phyloP scores from a whole-genome alignment of 1,284 basidiomycete species.

The Peniophora sp. region DNA sequence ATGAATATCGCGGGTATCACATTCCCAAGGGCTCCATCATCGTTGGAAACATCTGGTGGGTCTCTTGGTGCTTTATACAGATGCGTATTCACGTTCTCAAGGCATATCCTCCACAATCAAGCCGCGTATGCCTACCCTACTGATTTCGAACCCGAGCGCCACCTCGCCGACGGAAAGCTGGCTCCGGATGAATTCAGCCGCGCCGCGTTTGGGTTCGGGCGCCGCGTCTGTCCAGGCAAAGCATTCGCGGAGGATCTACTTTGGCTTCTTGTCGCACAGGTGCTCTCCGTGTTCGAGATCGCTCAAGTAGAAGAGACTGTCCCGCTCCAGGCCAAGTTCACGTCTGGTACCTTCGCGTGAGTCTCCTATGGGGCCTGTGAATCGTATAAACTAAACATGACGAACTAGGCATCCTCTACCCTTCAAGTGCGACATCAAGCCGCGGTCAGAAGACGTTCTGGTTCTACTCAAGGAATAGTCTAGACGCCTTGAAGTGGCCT shows the following conservation, averaged over 20 bases:
- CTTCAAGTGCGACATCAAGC: too few species aligned
- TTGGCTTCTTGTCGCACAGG: background rate
- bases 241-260: background rate
- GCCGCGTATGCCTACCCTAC: background rate
- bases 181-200: background rate
- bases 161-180: background rate
- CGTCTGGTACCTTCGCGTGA: constrained; percentile 9
- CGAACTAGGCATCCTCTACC: too few species aligned
- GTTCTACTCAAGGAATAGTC: too few species aligned
- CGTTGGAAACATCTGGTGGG: constrained; percentile 11
- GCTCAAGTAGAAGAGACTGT: background rate
- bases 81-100: background rate
- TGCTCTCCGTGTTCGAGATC: background rate
- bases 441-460: too few species aligned
- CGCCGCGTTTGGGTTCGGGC: background rate
- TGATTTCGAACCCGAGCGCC: background rate
- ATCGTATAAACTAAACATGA: too few species aligned
- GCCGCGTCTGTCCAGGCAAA: background rate
- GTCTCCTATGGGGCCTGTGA: too few species aligned
- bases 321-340: background rate
- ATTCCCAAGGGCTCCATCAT: constrained; percentile 12
- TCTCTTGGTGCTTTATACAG: constrained; percentile 2
- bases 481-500: too few species aligned
- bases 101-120: background rate
- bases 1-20: constrained; percentile 10